Percentiles rank a stretch among this genome's conserved stretches.
Evolutionary conservation across 306 rosid species (phyloP).

Genomic region (Dalbergia cochinchinensis): DNA sequence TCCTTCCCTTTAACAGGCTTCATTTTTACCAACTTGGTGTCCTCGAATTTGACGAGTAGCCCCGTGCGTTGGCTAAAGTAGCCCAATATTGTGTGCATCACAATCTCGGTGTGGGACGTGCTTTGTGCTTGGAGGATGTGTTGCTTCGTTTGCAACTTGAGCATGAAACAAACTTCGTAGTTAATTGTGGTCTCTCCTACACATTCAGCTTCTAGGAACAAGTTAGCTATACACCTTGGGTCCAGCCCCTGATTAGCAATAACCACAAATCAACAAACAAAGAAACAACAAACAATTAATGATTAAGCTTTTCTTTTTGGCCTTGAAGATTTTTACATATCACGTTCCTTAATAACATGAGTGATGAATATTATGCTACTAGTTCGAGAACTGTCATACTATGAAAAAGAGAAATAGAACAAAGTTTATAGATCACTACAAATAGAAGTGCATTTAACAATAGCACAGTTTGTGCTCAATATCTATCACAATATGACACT

Average conservation of each 20-base stretch:
- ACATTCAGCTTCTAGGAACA: constrained; percentile 78
- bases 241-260: constrained; percentile 71
- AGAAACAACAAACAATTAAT: background rate
- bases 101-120: constrained; percentile 68
- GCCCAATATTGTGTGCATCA: constrained; percentile 77
- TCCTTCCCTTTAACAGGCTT: constrained; percentile 61
- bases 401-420: too few species aligned
- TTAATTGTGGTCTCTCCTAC: constrained; percentile 67
- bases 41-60: constrained; percentile 80
- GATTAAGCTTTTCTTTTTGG: background rate
- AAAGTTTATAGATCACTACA: too few species aligned
- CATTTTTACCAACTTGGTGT: constrained; percentile 77
- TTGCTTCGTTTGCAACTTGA: constrained; percentile 67
- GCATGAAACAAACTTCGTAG: constrained; percentile 77
- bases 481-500: too few species aligned
- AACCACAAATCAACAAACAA: constrained; percentile 5
- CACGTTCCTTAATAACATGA: too few species aligned
- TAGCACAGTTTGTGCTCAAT: too few species aligned
- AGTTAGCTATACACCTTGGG: constrained; percentile 80
- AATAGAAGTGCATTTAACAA: too few species aligned
- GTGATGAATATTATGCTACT: too few species aligned
- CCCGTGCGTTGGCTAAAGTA: constrained; percentile 94
- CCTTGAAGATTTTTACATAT: too few species aligned
- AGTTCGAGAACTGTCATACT: too few species aligned
- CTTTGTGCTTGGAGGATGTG: constrained; percentile 67